Conservation (phyloP, 441 rosid genomes). For the Euphorbia celastroides region DNA sequence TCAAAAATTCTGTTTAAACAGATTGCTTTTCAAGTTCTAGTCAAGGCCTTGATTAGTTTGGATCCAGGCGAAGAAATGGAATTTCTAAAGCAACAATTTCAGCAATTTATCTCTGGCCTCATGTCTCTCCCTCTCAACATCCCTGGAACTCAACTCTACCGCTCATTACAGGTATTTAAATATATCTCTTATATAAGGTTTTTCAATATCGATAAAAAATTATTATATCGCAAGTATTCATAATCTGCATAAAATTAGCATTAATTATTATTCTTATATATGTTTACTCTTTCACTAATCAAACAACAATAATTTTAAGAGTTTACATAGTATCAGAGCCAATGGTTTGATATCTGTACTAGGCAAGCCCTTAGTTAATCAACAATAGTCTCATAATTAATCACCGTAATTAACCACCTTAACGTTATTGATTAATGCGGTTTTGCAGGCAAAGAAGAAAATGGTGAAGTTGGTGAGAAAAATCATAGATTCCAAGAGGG, state of each 20-base stretch:
- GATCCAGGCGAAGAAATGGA: slow-evolving; percentile 79
- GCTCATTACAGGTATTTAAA: slow-evolving; percentile 65
- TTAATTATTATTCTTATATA: no score
- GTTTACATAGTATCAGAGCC: no score
- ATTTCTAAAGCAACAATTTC: slow-evolving; percentile 63
- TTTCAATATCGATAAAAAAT: no score
- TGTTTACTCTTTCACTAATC: no score
- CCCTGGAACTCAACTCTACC: slow-evolving; percentile 88
- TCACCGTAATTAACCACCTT: not conserved
- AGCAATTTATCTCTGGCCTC: slow-evolving; percentile 79
- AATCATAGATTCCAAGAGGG: slow-evolving; percentile 46
- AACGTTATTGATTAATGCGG: not conserved
- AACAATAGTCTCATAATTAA: no score
- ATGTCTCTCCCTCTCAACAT: slow-evolving; percentile 83
- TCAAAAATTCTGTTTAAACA: slow-evolving; percentile 26
- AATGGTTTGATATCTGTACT: no score
- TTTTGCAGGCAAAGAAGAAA: slow-evolving; percentile 74
- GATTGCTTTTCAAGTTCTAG: slow-evolving; percentile 92
- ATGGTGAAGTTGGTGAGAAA: slow-evolving; percentile 65
- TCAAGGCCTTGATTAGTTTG: slow-evolving; percentile 83
- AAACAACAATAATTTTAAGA: no score
- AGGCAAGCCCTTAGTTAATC: no score
- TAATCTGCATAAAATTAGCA: no score
- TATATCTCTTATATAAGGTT: no score
- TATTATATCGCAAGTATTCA: no score